Evolutionary conservation across 1,139 yeast species (phyloP), one percentile per base, ranked within the genome.

Genomic region (Yamadazyma friedrichii): DNA sequence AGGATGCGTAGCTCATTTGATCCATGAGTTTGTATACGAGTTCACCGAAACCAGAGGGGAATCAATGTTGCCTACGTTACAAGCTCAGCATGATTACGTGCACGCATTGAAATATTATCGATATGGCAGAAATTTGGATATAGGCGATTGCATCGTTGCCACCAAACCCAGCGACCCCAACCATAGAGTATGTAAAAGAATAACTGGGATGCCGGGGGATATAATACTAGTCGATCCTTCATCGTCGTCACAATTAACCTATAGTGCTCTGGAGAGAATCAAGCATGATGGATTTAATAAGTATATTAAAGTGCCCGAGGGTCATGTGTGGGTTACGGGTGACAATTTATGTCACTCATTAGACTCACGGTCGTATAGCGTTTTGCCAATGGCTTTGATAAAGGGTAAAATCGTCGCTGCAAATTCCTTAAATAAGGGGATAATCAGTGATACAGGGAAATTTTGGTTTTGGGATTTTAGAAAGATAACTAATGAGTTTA

Each of bases 321-420:
- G 98, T 3, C 98, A 94, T 62, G 88, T 89, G 35, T 94, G 98
- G 98, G 84, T 91, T 4, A 88, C 97, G 0, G 99, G 98, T 2
- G 98, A 93, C 57, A 93, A 93, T 56, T 62, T 93, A 43, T 76
- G 88, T 31, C 89, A 84, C 52, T 87, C 96, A n/a, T 66, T 91
- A 41, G 99, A 94, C 54, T 88, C 96, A 6, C 67, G 98, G 50
- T 80, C 89, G 0, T 93, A 93, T 58, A 88, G 93, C 20, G 89
- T 84, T 16, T 65, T 93, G 30, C 98, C 98, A 1, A 74, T 88
- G 80, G 98, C 83, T 0, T 66, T 93, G 28, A 82, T 93, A 9
- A 83, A 83, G 51, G 99, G 98, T 0, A 88, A 87, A 55, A 83
- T 93, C 10, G 76, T 84, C n/a, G 93, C 88, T 1, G 88, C 74